Evolutionary conservation across 257 asterid genomes (phyloP).

Genomic region (Fraxinus cuspidata): DNA sequence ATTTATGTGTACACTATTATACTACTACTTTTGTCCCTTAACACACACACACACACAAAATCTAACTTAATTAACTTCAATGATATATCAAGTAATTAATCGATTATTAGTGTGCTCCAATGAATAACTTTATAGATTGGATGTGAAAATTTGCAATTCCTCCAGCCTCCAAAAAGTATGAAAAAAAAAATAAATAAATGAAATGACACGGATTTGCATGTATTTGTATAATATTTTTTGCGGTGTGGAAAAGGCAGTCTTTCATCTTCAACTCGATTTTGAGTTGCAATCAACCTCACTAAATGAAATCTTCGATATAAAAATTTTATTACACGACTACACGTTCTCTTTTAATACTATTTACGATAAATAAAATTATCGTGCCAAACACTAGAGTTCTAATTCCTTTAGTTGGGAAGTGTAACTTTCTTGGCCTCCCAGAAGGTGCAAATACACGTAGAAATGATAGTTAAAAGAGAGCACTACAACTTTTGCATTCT

Average conservation of each 20-base stretch:
- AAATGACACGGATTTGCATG: neutral
- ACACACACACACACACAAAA: neutral
- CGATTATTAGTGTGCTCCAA: neutral
- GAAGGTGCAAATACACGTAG: conserved; percentile 29
- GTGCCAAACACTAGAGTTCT: conserved; percentile 1
- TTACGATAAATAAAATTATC: conserved; percentile 3
- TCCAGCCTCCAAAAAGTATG: neutral
- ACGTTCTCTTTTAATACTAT: neutral
- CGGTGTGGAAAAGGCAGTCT: conserved; percentile 27
- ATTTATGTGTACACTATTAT: too few species aligned
- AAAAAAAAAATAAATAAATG: neutral
- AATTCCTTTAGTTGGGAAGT: conserved; percentile 19
- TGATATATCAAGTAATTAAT: neutral
- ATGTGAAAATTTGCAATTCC: neutral
- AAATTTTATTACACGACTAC: neutral
- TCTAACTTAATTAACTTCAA: conserved; percentile 18
- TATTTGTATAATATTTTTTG: conserved; percentile 22
- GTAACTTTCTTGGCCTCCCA: conserved; percentile 9
- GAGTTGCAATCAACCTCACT: conserved; percentile 25
- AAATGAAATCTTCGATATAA: neutral
- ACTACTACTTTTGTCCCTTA: neutral
- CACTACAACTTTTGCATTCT: conserved; percentile 19
- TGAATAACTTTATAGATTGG: neutral
- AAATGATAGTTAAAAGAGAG: conserved; percentile 25
- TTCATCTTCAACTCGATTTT: conserved; percentile 35